Percentiles rank a stretch among this genome's conserved stretches.
These are phyloP conservation scores for Ramaria sp. DNA, from an alignment of 768 basidiomycete genomes.

Conservation along the genomic window DNA sequence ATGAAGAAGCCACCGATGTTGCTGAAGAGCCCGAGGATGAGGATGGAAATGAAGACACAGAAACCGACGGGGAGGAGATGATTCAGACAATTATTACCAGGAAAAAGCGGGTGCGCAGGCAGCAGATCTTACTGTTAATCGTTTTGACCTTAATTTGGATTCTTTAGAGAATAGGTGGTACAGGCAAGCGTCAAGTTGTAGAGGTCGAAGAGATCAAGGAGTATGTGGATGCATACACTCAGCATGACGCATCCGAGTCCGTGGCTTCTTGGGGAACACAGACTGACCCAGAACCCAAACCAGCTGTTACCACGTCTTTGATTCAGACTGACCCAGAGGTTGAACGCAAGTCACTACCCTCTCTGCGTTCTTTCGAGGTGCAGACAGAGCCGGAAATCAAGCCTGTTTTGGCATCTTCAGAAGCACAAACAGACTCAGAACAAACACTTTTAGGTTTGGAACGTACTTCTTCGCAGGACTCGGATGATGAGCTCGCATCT, in stretches of 20 bases:
- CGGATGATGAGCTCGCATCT: constrained; percentile 50
- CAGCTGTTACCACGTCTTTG: constrained; percentile 34
- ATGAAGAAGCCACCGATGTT: constrained; percentile 21
- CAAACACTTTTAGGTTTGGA: constrained; percentile 14
- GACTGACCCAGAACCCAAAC: constrained; percentile 49
- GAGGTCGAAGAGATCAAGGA: constrained; percentile 55
- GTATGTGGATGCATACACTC: constrained; percentile 63
- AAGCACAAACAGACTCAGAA: constrained; percentile 26
- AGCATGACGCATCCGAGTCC: constrained; percentile 53
- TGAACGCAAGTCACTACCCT: not conserved
- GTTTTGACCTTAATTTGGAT: constrained; percentile 51
- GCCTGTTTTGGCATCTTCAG: constrained; percentile 15
- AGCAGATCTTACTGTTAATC: not conserved
- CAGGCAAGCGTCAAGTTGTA: constrained; percentile 22
- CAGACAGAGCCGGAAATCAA: constrained; percentile 11
- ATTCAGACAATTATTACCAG: constrained; percentile 85
- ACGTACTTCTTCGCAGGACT: constrained; percentile 25
- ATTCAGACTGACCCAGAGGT: constrained; percentile 41
- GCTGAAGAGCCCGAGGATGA: constrained; percentile 25
- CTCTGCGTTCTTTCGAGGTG: constrained; percentile 7
- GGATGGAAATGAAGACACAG: constrained; percentile 28
- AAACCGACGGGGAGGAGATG: constrained; percentile 59
- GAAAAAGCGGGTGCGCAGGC: constrained; percentile 50
- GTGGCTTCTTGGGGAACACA: constrained; percentile 37
- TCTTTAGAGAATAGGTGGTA: constrained; percentile 35